phyloP scores from a whole-genome alignment of 495 filamentous ascomycete species.

The Tuber melanosporum region DNA sequence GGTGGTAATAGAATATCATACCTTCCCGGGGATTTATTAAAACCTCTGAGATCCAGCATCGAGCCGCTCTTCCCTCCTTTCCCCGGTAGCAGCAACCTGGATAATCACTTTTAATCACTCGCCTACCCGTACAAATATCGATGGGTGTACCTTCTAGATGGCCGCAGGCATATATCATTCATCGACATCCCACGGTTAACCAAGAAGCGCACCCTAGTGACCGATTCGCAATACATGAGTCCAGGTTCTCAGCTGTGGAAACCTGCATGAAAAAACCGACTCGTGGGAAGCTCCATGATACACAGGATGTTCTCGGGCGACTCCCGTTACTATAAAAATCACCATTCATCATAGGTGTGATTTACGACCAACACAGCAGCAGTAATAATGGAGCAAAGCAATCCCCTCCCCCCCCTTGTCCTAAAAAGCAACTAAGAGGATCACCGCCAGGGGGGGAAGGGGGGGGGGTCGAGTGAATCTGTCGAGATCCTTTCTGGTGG shows the following conservation, averaged over 20 bases:
- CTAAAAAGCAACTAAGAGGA: not conserved
- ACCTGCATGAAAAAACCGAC: not conserved
- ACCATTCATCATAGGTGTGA: not conserved
- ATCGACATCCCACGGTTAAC: not conserved
- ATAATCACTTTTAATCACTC: not conserved
- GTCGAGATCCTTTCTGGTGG: not conserved
- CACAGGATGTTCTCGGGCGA: not conserved
- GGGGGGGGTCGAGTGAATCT: not conserved
- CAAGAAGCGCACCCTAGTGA: not conserved
- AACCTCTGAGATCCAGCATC: not conserved
- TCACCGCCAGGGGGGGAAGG: not conserved
- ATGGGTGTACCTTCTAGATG: not conserved
- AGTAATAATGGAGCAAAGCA: not conserved
- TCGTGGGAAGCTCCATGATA: not conserved
- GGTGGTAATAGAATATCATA: not conserved
- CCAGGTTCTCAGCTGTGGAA: not conserved
- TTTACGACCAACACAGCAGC: not conserved
- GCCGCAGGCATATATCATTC: not conserved
- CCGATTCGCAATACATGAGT: too few species aligned
- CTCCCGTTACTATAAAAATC: not conserved
- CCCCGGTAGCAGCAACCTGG: not conserved
- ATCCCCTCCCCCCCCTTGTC: not conserved
- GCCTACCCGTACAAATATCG: not conserved
- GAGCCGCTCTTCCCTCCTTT: not conserved
- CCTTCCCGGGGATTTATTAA: not conserved